Evolutionary conservation across 805 yeast genomes (phyloP), one percentile per base, ranked within the genome.

Genomic region (Ogataea thermomethanolica): DNA sequence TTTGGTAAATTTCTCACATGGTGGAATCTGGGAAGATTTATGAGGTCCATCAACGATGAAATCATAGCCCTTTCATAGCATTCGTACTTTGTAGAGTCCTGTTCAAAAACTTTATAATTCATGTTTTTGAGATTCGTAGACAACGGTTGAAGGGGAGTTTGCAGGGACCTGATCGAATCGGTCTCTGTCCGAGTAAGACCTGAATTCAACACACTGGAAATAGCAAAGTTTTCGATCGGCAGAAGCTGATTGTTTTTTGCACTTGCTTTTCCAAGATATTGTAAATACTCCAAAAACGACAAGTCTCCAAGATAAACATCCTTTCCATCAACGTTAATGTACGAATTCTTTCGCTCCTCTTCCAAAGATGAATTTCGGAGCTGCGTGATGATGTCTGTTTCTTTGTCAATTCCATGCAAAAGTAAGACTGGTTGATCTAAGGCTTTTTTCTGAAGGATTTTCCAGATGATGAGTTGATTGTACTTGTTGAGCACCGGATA

Each of bases 131-230:
- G 63, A 46, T 80, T 66, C 29, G 71, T 70, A 2, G 67, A 56
- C 38, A 83, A 67, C 0, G 98, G 97, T 55, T 84, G 84, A 23
- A 90, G 64, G 0, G 97, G 97, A 3, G 46, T 24, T 42, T 65
- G 69, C 17, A 65, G 41, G 6, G 51, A 42, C 11, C 48, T 39
- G 5, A 45, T 32, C 1, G 60, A 45, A 17, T 38, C 37, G 7
- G 50, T 32, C 20, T 42, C 41, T 2, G 45, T 40, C 1, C 42
- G 22, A 11, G 34, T 30, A 8, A 49, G 21, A 11, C 39, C 45
- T 4, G 60, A 43, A 2, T 32, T 15, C 8, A 37, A 22, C 11
- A 60, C 40, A 22, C 51, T 47, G 17, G 53, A 48, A 3, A 56
- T 25, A 2, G 59, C 50, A 38, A 59, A 55, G 15, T 54, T 46